These are phyloP conservation scores for Podospora pseudocomata DNA, from an alignment of 495 filamentous ascomycete species.

Conservation along the genomic window DNA sequence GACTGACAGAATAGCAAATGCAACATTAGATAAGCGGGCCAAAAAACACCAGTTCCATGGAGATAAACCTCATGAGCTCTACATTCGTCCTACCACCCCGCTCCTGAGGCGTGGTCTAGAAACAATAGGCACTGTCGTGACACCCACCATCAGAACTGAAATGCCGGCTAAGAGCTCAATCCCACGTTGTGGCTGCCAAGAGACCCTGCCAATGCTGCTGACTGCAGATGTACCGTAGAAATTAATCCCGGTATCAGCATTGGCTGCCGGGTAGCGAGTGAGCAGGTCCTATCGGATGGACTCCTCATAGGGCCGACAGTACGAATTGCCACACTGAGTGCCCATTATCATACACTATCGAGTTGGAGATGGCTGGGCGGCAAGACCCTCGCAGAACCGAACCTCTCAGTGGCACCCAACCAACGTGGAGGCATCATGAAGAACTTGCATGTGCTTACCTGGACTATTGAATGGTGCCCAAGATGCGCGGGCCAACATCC, in stretches of 20 bases:
- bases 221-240: not conserved
- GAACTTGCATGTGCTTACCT: not conserved
- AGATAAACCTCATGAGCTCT: not conserved
- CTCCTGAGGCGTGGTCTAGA: not conserved
- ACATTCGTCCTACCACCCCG: not conserved
- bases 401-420: not conserved
- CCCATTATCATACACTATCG: not conserved
- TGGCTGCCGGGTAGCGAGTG: not conserved
- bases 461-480: not conserved
- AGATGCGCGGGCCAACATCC: not conserved
- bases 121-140: not conserved
- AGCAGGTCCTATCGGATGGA: not conserved
- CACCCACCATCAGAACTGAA: not conserved
- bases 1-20: not conserved
- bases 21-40: not conserved
- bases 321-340: not conserved
- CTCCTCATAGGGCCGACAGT: not conserved
- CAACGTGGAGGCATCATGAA: not conserved
- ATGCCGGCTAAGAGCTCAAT: not conserved
- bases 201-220: not conserved
- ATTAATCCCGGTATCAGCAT: not conserved
- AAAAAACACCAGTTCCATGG: not conserved
- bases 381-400: not conserved
- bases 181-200: not conserved
- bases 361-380: not conserved